Evolutionary conservation across 805 yeast species (phyloP), one percentile per base, ranked within the genome.

Genomic region (Schwanniomyces pseudopolymorphus): DNA sequence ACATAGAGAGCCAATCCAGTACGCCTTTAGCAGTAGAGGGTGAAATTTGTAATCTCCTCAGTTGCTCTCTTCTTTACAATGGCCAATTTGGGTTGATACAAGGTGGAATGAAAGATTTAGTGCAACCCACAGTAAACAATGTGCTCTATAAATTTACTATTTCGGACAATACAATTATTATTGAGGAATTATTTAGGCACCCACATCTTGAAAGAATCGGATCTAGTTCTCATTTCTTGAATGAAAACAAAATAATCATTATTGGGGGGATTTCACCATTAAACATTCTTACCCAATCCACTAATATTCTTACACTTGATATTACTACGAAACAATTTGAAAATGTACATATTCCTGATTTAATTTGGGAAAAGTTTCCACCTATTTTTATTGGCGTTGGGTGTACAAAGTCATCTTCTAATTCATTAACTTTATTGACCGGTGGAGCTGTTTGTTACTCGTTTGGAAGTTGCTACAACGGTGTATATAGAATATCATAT

Each of bases 401-500:
- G 28, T 44, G 77, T 20, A 60, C 67, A 10, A 57, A 60, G 3
- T 31, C 61, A 3, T 86, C 84, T 7, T 17, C 26, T 16, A 14
- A 33, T 13, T 22, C 33, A 17, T 26, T 44, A 13, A 17, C 25
- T 7, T 14, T 44, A 22, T 33, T 44, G n/a, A 42, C 40, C 6
- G 92, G 95, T 3, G 95, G 95, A 3, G 91, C 87, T 0, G 89
- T 87, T 1, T 87, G 95, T 58, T 87, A 84, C 53, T 85, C 91
- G 0, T 88, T 87, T 66, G 96, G 96, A 0, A 69, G 72, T 49
- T 61, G 56, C 40, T 70, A 67, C 52, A 70, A 61, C 50, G 45
- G 25, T 16, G 11, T 36, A 11, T 31, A 31, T 31, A 31, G 20
- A 31, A 31, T 31, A 3, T 31, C 19, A 14, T 31, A 31, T 31